Base-by-base conservation (phyloP, 257 asterid species). In the Sherardia arvensis region DNA sequence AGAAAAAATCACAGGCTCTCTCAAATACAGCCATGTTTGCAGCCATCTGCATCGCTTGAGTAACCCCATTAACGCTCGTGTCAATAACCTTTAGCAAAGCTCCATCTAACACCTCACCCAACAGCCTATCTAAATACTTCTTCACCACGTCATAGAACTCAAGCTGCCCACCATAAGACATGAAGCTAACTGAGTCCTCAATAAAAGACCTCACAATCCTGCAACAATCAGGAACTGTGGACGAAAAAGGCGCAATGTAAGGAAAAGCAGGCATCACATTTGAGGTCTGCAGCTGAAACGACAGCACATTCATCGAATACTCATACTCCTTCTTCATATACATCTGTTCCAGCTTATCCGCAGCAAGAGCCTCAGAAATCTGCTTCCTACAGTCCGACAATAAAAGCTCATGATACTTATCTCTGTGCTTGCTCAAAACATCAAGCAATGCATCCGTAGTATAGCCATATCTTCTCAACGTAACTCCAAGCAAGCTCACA, bases 41-140 rank as follows among this genome's bases (percentile, higher is more conserved):
- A 18, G 99, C 99, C 87, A 92, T 85, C 78, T 89, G 98, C 98
- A 91, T 91, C 55, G 96, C 98, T 60, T 85, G 96, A 25, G 87
- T 82, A 66, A 87, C 97, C 33, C 97, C 99, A 55, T 68, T 68
- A 22, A 87, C 81, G 5, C 91, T 81, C 40, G 88, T 73, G 60
- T 76, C 84, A 29, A 87, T 83, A 32, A 87, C 83, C 82, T 87
- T 90, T 75, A 90, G 67, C 57, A 92, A 53, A 34, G 91, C 91
- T 70, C 83, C 96, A 75, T 92, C 97, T 67, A 92, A 77, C 47
- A 85, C 99, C 81, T 89, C 97, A 63, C 74, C 77, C 78, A 92
- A 75, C 1, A 92, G 96, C 77, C 96, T 78, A 66, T 89, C 99
- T 82, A 92, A 76, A 69, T 89, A 89, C 83, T 90, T 92, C 82